Base-by-base conservation (phyloP, 1,284 basidiomycete species). In the Cutaneotrichosporon sp. region DNA sequence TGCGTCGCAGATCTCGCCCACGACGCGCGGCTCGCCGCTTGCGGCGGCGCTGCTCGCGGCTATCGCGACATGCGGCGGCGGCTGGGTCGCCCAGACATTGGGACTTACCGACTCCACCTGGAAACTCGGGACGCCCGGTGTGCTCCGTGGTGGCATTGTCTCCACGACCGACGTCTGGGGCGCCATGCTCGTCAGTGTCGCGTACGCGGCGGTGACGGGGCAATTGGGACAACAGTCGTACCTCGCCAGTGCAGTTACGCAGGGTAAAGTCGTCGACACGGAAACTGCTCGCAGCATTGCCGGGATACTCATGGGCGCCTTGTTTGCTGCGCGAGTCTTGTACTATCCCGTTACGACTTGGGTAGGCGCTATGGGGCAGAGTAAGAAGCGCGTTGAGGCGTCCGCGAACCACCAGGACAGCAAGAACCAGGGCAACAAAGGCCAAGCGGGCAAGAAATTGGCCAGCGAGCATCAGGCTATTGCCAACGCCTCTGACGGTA, bases 111-210 rank as follows among this genome's bases (percentile, higher is more conserved):
- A 64, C 18, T 48, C 49, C 7, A 38, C 55, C 4, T 74, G 69
- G 69, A 49, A 49, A n/a, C 38, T 68, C 8, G 57, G 57, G 13
- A 52, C 52, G 13, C 72, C 72, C 1, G 37, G 51, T 1, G 39
- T 70, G 12, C 56, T 74, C 12, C 55, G 58, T 18, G 67, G 67
- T 13, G 66, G 68, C 4, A 13, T 60, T 1, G 44, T 64, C 18
- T 56, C 47, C 21, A 72, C 69, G 4, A 55, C 72, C 12, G 72
- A 74, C 46, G 55, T 69, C 3, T 72, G 68, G 68, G 64, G 57
- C 12, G 65, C 62, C 5, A 55, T 60, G 22, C 37, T 66, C 10
- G 57, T 54, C 4, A 59, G 56, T 1, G 9, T 67, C 1, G 37
- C 68, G 4, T 69, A 69, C 48, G 45, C 57, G 1, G 56, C 62